Base-by-base conservation (phyloP, 2,329 filamentous ascomycete species). In the Diaporthe ampelina region DNA sequence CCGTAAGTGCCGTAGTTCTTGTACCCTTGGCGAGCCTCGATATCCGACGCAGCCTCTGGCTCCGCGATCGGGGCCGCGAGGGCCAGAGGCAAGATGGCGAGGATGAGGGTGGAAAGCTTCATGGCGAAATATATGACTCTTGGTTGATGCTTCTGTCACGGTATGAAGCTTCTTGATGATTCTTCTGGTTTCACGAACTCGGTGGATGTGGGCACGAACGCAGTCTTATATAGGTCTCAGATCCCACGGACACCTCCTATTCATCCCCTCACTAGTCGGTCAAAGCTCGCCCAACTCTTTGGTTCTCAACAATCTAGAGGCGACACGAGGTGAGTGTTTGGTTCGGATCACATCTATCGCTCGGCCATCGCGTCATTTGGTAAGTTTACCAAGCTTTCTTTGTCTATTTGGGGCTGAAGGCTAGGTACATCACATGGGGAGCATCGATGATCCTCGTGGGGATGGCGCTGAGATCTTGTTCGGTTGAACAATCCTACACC, bases 1-100 rank as follows among this genome's bases (percentile, higher is more conserved):
- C 69, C 69, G 6, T 72, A 72, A 10, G 43, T 43, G 40, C 26
- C 48, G n/a, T 50, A 50, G 48, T 50, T 50, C 48, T 24, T 40
- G 32, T 72, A 72, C 21, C 29, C 11, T 32, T 43, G 48, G 19
- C 58, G 40, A 19, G 58, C 50, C 48, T 65, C 58, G 29, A 56
- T 68, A 13, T 68, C 29, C 26, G 57, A 32, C 13, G 6, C 69
- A 15, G 72, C 2, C 19, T 48, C 65, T 4, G 40, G 65, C 32
- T 48, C 43, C 26, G 68, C 57, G 19, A 74, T 15, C 11, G 72
- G 72, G 40, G 17, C 63, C 37, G 72, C 72, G 0, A 71, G 19
- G 3, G 56, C 68, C 56, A 74, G 48, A n/a, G 72, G 26, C 19
- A 71, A 17, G 21, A 71, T 45, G 24, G 67, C 21, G n/a, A 74